phyloP scores from a whole-genome alignment of 2,329 filamentous ascomycete genomes.

The Penicillium sp. region DNA sequence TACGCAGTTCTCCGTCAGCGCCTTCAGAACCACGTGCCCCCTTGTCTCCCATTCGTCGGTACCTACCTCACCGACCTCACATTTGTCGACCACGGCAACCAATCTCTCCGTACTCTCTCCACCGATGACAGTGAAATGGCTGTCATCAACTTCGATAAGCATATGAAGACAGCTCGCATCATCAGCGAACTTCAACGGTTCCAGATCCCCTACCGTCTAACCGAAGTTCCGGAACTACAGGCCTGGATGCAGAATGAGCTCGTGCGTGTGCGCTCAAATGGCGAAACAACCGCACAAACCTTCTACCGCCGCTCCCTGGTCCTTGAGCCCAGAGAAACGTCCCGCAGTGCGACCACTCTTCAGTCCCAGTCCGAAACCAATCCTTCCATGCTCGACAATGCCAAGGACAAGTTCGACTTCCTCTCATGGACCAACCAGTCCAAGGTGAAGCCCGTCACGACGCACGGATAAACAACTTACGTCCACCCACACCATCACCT shows the following conservation, averaged over 20 bases:
- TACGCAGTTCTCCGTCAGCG: constrained; percentile 81
- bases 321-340: constrained; percentile 63
- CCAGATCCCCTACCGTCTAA: constrained; percentile 85
- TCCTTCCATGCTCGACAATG: constrained; percentile 37
- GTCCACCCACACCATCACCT: not conserved
- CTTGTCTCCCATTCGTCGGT: constrained; percentile 91
- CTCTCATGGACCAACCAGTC: constrained; percentile 51
- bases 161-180: constrained; percentile 89
- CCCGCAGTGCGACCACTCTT: constrained; percentile 20
- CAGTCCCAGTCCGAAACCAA: constrained; percentile 28
- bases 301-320: constrained; percentile 81
- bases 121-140: constrained; percentile 64
- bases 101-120: constrained; percentile 73
- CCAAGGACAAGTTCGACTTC: constrained; percentile 54
- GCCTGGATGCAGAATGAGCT: constrained; percentile 88
- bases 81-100: constrained; percentile 93
- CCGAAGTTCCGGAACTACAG: constrained; percentile 82
- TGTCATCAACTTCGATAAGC: constrained; percentile 98
- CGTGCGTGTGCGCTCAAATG: constrained; percentile 65
- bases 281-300: constrained; percentile 61
- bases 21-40: constrained; percentile 80
- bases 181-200: constrained; percentile 95
- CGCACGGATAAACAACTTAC: constrained; percentile 28
- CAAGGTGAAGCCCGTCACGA: constrained; percentile 41
- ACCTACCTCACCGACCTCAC: constrained; percentile 96